Conservation (phyloP, 2,329 filamentous ascomycete species). For the Fusarium nelsonii region DNA sequence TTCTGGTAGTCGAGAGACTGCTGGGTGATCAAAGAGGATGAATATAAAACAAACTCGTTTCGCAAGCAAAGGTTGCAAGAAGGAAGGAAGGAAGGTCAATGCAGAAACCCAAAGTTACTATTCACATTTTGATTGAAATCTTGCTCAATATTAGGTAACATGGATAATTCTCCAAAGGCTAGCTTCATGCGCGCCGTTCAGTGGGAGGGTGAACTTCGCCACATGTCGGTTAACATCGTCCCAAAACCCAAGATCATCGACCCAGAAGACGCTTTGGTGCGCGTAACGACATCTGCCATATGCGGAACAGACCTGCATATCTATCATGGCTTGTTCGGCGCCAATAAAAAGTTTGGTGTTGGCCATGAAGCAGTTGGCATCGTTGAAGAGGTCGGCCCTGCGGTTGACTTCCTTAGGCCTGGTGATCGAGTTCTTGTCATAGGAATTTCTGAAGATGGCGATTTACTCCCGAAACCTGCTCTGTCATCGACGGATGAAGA, state of each 20-base stretch:
- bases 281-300: conserved; percentile 18
- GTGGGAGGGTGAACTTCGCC: conserved; percentile 20
- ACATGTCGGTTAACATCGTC: conserved; percentile 27
- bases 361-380: conserved; percentile 13
- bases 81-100: no score
- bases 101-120: no score
- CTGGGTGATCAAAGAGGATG: fast-evolving
- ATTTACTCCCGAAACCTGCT: conserved; percentile 3
- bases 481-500: background rate
- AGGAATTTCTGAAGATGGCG: conserved; percentile 5
- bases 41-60: background rate
- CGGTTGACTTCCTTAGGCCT: conserved; percentile 16
- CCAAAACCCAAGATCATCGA: conserved; percentile 2
- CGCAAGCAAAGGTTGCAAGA: no score
- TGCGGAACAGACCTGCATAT: conserved; percentile 18
- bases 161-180: background rate
- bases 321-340: conserved; percentile 2
- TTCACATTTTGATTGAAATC: no score
- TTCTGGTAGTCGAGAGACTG: fast-evolving
- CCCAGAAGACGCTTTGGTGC: conserved; percentile 20
- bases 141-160: fast-evolving
- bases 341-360: background rate
- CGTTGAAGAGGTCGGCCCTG: conserved; percentile 15
- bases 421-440: conserved; percentile 12
- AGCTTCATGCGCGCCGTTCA: conserved; percentile 24